A percentile compares a stretch with the other conserved stretches of the same genome.
Evolutionary conservation across 768 basidiomycete species (phyloP).

Genomic region (Pisolithus marmoratus): DNA sequence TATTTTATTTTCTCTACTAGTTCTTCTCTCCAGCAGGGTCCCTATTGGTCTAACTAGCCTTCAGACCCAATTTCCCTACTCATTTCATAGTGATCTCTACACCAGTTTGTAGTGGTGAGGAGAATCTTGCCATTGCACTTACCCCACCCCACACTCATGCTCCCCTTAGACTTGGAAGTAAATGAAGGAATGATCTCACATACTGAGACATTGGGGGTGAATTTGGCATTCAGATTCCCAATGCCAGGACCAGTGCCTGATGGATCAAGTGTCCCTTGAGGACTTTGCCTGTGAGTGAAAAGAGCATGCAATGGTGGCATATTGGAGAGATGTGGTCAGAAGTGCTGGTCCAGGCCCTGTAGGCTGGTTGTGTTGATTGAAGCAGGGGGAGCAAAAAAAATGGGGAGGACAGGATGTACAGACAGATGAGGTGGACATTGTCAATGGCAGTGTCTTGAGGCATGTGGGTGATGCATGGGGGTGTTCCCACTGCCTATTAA

Average conservation of each 20-base stretch:
- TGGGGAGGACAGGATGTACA: constrained; percentile 9
- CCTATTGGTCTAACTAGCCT: no score
- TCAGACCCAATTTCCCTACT: no score
- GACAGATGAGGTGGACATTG: constrained; percentile 56
- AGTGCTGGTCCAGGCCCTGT: constrained; percentile 29
- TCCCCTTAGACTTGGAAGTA: constrained; percentile 51
- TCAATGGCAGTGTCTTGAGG: constrained; percentile 58
- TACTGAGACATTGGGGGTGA: constrained; percentile 58
- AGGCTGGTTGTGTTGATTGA: no score
- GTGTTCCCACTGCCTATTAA: constrained; percentile 60
- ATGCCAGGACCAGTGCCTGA: constrained; percentile 53
- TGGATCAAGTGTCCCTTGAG: constrained; percentile 66
- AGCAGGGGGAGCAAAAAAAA: no score
- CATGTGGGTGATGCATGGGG: constrained; percentile 58
- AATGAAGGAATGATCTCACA: constrained; percentile 37
- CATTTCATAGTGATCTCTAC: no score
- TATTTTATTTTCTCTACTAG: no score
- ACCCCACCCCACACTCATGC: constrained; percentile 71
- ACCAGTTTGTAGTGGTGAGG: constrained; percentile 49
- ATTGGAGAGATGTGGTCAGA: constrained; percentile 56
- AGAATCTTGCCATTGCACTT: constrained; percentile 63
- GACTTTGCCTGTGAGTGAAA: constrained; percentile 64
- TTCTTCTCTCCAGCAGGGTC: no score
- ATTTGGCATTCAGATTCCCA: constrained; percentile 73
- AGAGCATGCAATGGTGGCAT: constrained; percentile 72